Percentiles rank a stretch among this genome's conserved stretches.
Conservation (phyloP, 2,329 filamentous ascomycete genomes). For the Uncinocarpus reesii region DNA sequence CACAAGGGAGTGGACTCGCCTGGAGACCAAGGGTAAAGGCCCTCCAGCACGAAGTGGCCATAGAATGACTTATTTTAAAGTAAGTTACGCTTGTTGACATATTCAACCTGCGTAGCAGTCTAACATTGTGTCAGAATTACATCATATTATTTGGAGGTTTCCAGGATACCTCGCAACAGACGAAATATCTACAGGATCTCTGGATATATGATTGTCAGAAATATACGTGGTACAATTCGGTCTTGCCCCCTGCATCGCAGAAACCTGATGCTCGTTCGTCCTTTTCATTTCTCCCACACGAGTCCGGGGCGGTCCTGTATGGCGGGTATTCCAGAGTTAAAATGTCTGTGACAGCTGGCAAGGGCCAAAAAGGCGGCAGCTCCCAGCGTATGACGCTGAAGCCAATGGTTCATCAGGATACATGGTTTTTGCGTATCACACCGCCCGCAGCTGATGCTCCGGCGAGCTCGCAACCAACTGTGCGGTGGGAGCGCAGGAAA, state of each 20-base stretch:
- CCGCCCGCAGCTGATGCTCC: slow-evolving; percentile 59
- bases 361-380: slow-evolving; percentile 52
- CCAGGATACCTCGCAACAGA: slow-evolving; percentile 90
- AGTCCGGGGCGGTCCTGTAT: slow-evolving; percentile 78
- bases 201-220: slow-evolving; percentile 92
- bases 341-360: slow-evolving; percentile 47
- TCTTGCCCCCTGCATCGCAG: slow-evolving; percentile 63
- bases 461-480: slow-evolving; percentile 54
- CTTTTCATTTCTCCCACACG: slow-evolving; percentile 84
- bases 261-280: slow-evolving; percentile 87
- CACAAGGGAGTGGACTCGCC: slow-evolving; percentile 77
- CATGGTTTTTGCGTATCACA: slow-evolving; percentile 78
- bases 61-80: slow-evolving; percentile 90
- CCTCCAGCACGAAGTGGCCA: slow-evolving; percentile 84
- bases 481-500: slow-evolving; percentile 90
- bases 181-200: slow-evolving; percentile 83
- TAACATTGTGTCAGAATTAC: slow-evolving; percentile 51
- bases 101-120: neutral
- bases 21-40: slow-evolving; percentile 63
- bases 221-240: slow-evolving; percentile 72
- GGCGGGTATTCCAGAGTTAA: slow-evolving; percentile 93
- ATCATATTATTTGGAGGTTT: slow-evolving; percentile 94
- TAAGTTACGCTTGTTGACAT: slow-evolving; percentile 13
- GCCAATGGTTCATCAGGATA: slow-evolving; percentile 87
- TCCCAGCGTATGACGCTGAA: slow-evolving; percentile 61